Conservation (phyloP, 2,329 filamentous ascomycete species). For the Pseudomassariella vexata region DNA sequence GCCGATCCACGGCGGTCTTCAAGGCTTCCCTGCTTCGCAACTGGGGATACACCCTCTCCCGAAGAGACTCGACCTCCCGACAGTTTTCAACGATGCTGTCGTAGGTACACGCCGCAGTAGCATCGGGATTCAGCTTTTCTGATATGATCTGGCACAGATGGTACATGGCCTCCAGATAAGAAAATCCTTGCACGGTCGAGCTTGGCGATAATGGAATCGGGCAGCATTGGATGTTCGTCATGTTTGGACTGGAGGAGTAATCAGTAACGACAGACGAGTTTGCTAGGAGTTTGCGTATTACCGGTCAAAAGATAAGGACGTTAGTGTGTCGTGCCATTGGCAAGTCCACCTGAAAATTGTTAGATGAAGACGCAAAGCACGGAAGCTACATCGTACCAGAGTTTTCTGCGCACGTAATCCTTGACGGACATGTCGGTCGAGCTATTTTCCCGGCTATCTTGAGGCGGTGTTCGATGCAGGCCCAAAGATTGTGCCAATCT, state of each 20-base stretch:
- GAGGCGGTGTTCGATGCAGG: slow-evolving; percentile 43
- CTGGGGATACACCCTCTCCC: slow-evolving; percentile 41
- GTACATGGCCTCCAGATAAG: slow-evolving; percentile 61
- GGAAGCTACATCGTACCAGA: slow-evolving; percentile 40
- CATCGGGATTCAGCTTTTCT: slow-evolving; percentile 49
- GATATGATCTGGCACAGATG: slow-evolving; percentile 58
- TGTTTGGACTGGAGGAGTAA: slow-evolving; percentile 42
- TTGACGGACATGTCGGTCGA: slow-evolving; percentile 41
- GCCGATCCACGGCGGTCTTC: slow-evolving; percentile 56
- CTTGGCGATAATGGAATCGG: slow-evolving; percentile 42
- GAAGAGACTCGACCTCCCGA: slow-evolving; percentile 46
- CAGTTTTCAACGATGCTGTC: slow-evolving; percentile 53
- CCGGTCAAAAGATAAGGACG: slow-evolving; percentile 61
- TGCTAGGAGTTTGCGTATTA: too few species aligned
- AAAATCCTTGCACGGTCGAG: slow-evolving; percentile 40
- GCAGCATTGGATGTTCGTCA: slow-evolving; percentile 54
- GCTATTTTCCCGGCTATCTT: slow-evolving; percentile 38
- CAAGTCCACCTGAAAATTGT: slow-evolving; percentile 46
- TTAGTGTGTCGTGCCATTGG: slow-evolving; percentile 62
- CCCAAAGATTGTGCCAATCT: slow-evolving; percentile 61
- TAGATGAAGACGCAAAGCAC: slow-evolving; percentile 6
- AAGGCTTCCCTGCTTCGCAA: slow-evolving; percentile 57
- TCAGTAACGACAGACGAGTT: too few species aligned
- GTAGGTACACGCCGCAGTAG: slow-evolving; percentile 42
- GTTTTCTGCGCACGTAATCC: slow-evolving; percentile 47